phyloP scores from a whole-genome alignment of 2,329 filamentous ascomycete genomes.

The Akanthomyces dipterigenus region DNA sequence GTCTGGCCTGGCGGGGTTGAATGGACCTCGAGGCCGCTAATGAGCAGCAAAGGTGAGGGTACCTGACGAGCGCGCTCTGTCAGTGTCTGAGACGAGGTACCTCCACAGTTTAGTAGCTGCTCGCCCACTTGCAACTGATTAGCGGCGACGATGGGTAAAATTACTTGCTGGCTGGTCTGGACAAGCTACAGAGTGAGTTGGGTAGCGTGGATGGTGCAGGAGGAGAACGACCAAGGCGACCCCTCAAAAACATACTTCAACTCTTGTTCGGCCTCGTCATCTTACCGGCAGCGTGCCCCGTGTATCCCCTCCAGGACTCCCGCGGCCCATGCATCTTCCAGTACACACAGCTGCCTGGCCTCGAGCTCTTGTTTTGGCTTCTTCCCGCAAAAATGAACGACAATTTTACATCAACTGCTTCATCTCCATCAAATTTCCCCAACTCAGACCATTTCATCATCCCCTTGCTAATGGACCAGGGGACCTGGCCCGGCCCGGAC shows the following conservation, averaged over 20 bases:
- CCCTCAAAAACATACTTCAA: background rate
- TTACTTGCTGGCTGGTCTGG: background rate
- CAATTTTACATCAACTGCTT: background rate
- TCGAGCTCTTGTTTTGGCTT: background rate
- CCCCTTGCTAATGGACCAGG: background rate
- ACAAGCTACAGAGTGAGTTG: background rate
- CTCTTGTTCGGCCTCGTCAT: background rate
- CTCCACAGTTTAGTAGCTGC: no score
- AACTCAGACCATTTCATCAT: slow-evolving; percentile 4
- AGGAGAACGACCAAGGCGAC: background rate
- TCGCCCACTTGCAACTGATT: no score
- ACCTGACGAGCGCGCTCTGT: background rate
- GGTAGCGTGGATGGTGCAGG: background rate
- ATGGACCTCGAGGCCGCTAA: slow-evolving; percentile 1
- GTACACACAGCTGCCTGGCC: background rate
- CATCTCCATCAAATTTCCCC: slow-evolving; percentile 10
- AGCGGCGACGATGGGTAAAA: no score
- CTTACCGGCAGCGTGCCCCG: background rate
- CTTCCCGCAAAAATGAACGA: background rate
- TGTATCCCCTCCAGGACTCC: no score
- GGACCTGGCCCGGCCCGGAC: background rate
- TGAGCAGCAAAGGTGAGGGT: no score
- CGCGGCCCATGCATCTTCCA: no score
- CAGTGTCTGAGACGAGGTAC: background rate
- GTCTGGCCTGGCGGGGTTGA: slow-evolving; percentile 5